Conservation (phyloP, 495 filamentous ascomycete species). For the Viridothelium virens region DNA sequence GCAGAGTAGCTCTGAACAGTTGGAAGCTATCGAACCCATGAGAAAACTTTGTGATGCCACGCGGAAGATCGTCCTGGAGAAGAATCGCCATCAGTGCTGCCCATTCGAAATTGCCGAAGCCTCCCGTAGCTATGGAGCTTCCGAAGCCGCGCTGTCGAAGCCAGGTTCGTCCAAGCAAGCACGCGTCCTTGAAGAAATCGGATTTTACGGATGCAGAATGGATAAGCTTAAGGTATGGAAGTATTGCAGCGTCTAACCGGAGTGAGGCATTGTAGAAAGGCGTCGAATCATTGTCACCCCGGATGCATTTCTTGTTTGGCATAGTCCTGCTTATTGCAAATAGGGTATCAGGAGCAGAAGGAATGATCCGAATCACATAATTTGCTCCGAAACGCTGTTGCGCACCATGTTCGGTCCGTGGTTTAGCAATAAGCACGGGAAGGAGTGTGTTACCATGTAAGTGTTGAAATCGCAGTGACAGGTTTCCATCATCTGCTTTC, state of each 20-base stretch:
- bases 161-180: constrained; percentile 80
- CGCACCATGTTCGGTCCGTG: constrained; percentile 25
- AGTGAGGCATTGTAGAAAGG: constrained; percentile 86
- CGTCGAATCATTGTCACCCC: constrained; percentile 50
- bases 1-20: constrained; percentile 83
- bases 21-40: constrained; percentile 82
- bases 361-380: constrained; percentile 69
- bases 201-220: constrained; percentile 58
- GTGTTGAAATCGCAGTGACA: constrained; percentile 55
- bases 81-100: constrained; percentile 67
- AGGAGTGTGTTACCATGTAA: constrained; percentile 71
- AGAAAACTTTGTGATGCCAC: constrained; percentile 62
- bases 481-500: constrained; percentile 42
- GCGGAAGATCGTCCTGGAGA: constrained; percentile 63
- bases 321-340: constrained; percentile 63
- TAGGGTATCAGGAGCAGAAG: constrained; percentile 53
- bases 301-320: constrained; percentile 63
- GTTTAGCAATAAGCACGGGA: constrained; percentile 58
- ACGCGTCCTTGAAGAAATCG: constrained; percentile 68
- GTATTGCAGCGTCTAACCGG: constrained; percentile 63
- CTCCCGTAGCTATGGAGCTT: constrained; percentile 58
- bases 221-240: constrained; percentile 64
- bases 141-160: constrained; percentile 77
- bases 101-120: constrained; percentile 94
- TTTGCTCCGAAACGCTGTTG: constrained; percentile 33